Evolutionary conservation across 2,329 filamentous ascomycete species (phyloP), one percentile per base, ranked within the genome.

Genomic region (Penicillium sp.): DNA sequence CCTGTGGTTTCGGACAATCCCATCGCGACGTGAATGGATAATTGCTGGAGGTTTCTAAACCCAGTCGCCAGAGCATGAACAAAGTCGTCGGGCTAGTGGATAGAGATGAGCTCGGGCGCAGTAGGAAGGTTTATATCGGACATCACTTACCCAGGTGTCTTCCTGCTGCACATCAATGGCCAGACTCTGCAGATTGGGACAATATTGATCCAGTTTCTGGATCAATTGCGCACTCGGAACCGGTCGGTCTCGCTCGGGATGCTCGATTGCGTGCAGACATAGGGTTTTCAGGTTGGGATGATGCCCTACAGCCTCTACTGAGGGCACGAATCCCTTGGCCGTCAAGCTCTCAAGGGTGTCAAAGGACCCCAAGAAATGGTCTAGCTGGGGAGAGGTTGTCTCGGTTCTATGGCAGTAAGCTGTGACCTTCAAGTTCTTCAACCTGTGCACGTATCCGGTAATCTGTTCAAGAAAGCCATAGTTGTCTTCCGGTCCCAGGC

Each of bases 221-320:
- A 43, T 26, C 15, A 38, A 28, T 7, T 30, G 17, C 13, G 26
- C 31, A 11, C 16, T 29, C 19, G 34, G 25, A 15, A 14, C 21
- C 14, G 19, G 5, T 31, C 34, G 33, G 20, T 43, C 35, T 16
- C 16, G 13, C 14, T 34, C 30, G 5, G 34, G 19, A 10, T 34
- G 10, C 18, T 43, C 35, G 14, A 43, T 38, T 3, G 17, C 26
- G 26, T 43, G 40, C 18, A 43, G 16, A 18, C 40, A 43, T 25
- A 43, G 25, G 14, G 25, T 26, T 17, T 43, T 38, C 9, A 43
- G 25, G 20, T 21, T 16, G 5, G 34, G 17, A 26, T 43, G 40
- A 18, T 43, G 23, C 7, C 25, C 20, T 15, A 43, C 40, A 7
- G 35, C 23, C 5, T 10, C 15, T 10, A 43, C n/a, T 21, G 40